A percentile compares a stretch with the other conserved stretches of the same genome.
Conservation (phyloP, 2,329 filamentous ascomycete genomes). For the Colletotrichum eleusines region DNA sequence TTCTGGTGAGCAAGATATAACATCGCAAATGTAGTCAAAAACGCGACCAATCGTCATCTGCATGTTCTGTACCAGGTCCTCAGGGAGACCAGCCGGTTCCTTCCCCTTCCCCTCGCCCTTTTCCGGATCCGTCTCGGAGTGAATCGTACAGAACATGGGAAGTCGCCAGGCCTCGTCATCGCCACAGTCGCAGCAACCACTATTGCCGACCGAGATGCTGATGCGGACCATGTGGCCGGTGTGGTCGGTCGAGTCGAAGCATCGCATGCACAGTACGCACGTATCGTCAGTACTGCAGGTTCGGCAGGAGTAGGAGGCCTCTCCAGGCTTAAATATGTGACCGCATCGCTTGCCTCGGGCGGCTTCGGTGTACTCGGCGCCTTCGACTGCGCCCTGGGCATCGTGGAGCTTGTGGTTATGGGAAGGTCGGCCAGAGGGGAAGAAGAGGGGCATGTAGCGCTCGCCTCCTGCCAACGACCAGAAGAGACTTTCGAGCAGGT, state of each 20-base stretch:
- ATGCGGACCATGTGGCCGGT: constrained; percentile 93
- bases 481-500: constrained; percentile 85
- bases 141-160: constrained; percentile 92
- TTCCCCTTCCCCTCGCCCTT: constrained; percentile 72
- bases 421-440: constrained; percentile 78
- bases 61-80: constrained; percentile 81
- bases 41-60: constrained; percentile 86
- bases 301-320: constrained; percentile 93
- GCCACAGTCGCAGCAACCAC: constrained; percentile 96
- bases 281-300: constrained; percentile 96
- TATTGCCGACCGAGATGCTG: constrained; percentile 88
- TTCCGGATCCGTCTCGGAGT: constrained; percentile 72
- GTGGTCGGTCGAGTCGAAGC: constrained; percentile 96
- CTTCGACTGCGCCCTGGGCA: constrained; percentile 92
- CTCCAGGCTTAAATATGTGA: constrained; percentile 95
- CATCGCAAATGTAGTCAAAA: constrained; percentile 96
- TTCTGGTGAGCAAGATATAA: constrained; percentile 97
- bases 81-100: constrained; percentile 71
- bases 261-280: constrained; percentile 92
- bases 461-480: constrained; percentile 83
- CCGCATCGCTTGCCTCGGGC: constrained; percentile 94
- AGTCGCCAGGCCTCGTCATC: constrained; percentile 94
- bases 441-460: constrained; percentile 83
- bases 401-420: constrained; percentile 82
- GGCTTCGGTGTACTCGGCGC: constrained; percentile 92